Evolutionary conservation across 1,284 basidiomycete genomes (phyloP).

Genomic region (Austroboletus niveus): DNA sequence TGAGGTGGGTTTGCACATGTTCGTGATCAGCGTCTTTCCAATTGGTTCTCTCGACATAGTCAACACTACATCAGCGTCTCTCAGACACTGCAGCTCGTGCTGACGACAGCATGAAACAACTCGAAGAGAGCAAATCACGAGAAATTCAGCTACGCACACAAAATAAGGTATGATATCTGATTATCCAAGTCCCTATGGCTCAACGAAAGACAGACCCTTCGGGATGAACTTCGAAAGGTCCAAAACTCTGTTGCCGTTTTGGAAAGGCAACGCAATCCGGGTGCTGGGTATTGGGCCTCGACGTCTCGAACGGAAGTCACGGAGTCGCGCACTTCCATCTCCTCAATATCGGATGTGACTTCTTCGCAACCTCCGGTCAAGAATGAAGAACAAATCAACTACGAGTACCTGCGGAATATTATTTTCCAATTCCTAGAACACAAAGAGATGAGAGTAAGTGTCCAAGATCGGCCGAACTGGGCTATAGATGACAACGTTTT

Average conservation of each 20-base stretch:
- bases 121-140: conserved; percentile 63
- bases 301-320: conserved; percentile 45
- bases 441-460: conserved; percentile 80
- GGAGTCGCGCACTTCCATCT: conserved; percentile 47
- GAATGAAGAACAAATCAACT: conserved; percentile 87
- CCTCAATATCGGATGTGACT: conserved; percentile 41
- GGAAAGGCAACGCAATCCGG: conserved; percentile 86
- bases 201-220: conserved; percentile 57
- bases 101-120: conserved; percentile 49
- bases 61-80: conserved; percentile 43
- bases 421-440: conserved; percentile 91
- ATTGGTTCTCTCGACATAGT: conserved; percentile 34
- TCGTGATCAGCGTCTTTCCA: neutral
- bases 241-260: conserved; percentile 88
- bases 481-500: conserved; percentile 6
- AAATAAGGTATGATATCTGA: conserved; percentile 62
- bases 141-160: conserved; percentile 65
- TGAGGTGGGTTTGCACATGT: conserved; percentile 46
- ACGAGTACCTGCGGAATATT: conserved; percentile 94
- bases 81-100: conserved; percentile 46
- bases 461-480: neutral
- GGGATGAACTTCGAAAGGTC: conserved; percentile 90
- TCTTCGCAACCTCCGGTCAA: conserved; percentile 39
- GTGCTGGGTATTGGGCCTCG: conserved; percentile 82
- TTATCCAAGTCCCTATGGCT: conserved; percentile 1